Base-by-base conservation (phyloP, 148 eudicot genomes). In the Camellia lanceoleosa region DNA sequence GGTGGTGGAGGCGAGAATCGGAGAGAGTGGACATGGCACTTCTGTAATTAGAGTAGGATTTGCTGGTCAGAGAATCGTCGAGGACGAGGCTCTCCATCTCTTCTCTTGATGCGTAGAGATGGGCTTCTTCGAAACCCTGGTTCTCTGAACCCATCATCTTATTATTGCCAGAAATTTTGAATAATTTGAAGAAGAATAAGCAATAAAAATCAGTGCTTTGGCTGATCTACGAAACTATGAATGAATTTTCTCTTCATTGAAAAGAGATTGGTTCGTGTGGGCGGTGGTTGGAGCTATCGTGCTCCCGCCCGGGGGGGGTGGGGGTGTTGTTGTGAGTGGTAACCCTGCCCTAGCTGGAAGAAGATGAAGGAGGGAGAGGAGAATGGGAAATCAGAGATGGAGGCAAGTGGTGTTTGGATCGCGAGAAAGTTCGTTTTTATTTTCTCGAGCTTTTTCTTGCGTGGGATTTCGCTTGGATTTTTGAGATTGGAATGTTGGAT, bases 11-110 rank as follows among this genome's bases (percentile, higher is more conserved):
- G 87, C 78, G 82, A 0, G 91, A 87, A 20, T 86, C 90, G 78
- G 90, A 78, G 77, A 89, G 82, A 68, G 84, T 83, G 3, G 91
- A 76, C 84, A 91, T 84, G 16, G 84, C 89, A 81, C 89, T 91
- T 75, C 83, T 82, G 82, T 89, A 93, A 68, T 83, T 85, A 20
- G 88, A 78, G 71, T 65, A 90, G 6, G 94, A 92, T 9, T 89
- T 88, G 56, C 88, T 79, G 77, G 71, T 68, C 52, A 85, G 74
- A 19, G 91, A 84, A 46, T 88, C 90, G 74, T 84, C 87, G 41
- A 87, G 76, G 58, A 80, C 71, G 61, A 89, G 91, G 84, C 78
- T 86, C 75, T 87, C 86, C 81, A 81, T 80, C 65, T 82, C 85
- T 4, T 81, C 85, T 43, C 52, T 78, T 0, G 85, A 52, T 79